These are phyloP conservation scores for Oryza longistaminata DNA, from an alignment of 176 grass and related monocot species.

Conservation along the genomic window DNA sequence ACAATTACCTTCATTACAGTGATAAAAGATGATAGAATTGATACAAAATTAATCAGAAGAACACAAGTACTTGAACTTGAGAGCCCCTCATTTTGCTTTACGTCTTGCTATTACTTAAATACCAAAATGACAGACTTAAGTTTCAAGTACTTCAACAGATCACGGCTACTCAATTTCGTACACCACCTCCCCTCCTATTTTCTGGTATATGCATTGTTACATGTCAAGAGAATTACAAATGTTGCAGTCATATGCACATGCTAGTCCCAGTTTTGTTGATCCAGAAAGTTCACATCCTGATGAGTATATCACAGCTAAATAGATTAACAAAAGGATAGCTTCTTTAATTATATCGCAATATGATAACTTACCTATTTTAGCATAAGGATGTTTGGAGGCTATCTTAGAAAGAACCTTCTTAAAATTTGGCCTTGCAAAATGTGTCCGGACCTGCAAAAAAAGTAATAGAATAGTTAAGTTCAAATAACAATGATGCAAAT, in stretches of 20 bases:
- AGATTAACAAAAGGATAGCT: not conserved
- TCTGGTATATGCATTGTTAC: not conserved
- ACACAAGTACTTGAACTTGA: not conserved
- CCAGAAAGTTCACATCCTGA: not conserved
- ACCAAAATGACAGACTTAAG: not conserved
- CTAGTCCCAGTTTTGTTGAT: not conserved
- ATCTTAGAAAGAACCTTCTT: conserved; percentile 74
- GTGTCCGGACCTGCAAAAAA: conserved; percentile 66
- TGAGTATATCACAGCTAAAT: not conserved
- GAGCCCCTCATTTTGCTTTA: not conserved
- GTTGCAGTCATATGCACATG: conserved; percentile 3
- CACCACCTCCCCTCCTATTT: not conserved
- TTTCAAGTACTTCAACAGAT: not conserved
- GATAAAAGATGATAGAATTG: conserved; percentile 10
- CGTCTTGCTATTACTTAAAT: not conserved
- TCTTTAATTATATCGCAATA: conserved; percentile 21
- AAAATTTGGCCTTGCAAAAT: conserved; percentile 98
- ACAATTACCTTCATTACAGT: conserved; percentile 26
- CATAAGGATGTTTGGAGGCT: conserved; percentile 69
- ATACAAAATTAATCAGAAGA: conserved; percentile 3
- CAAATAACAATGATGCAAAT: not conserved
- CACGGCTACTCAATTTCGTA: not conserved
- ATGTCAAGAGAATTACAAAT: not conserved
- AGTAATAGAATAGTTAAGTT: conserved; percentile 11
- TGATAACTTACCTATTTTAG: conserved; percentile 72